Conservation (phyloP, 495 filamentous ascomycete genomes). For the Aspergillus cavernicola region DNA sequence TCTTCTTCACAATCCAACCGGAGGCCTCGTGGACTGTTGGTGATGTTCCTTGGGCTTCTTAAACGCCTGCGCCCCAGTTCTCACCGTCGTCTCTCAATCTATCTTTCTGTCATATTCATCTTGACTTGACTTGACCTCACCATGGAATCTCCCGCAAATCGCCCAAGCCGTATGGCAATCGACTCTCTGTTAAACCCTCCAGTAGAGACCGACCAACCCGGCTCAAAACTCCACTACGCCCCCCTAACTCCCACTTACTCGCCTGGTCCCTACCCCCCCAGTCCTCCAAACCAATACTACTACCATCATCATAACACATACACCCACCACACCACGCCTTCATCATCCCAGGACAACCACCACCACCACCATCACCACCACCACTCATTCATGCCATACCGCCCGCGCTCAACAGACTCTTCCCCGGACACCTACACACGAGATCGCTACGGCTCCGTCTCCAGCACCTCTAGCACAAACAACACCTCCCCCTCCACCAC, state of each 20-base stretch:
- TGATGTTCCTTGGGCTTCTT: too few species aligned
- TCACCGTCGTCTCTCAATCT: too few species aligned
- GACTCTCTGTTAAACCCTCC: conserved; percentile 37
- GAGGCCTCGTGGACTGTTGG: conserved; percentile 13
- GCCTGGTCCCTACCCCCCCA: conserved; percentile 30
- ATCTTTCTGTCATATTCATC: too few species aligned
- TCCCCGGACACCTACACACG: conserved; percentile 36
- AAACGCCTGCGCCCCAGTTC: too few species aligned
- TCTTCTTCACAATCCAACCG: conserved; percentile 21
- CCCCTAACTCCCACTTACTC: conserved; percentile 24
- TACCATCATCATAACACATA: conserved; percentile 21
- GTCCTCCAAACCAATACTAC: conserved; percentile 31
- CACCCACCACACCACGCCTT: not conserved
- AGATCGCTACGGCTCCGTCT: conserved; percentile 42
- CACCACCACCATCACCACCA: conserved; percentile 3
- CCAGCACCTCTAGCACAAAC: conserved; percentile 35
- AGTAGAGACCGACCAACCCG: conserved; percentile 16
- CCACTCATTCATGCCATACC: conserved; percentile 19
- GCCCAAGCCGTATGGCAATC: conserved; percentile 40
- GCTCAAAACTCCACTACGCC: conserved; percentile 12
- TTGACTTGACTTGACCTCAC: not conserved
- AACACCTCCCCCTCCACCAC: not conserved
- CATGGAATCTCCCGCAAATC: conserved; percentile 19
- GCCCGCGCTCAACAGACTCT: conserved; percentile 28
- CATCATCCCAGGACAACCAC: conserved; percentile 10